Percentiles rank a stretch among this genome's conserved stretches.
These are phyloP conservation scores for Daldinia decipiens DNA, from an alignment of 495 filamentous ascomycete species.

Conservation along the genomic window DNA sequence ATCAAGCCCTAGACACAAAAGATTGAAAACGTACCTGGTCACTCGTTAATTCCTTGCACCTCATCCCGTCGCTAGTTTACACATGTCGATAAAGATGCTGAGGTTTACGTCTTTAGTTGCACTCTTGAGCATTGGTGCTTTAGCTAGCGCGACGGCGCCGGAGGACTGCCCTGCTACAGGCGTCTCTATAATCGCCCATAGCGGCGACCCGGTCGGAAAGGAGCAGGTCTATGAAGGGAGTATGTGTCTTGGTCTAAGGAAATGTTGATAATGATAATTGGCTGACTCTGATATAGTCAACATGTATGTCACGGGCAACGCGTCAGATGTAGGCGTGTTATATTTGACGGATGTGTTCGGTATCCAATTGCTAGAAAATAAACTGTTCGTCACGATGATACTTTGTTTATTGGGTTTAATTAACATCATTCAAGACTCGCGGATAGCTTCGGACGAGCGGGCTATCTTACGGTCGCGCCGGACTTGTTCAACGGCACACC, in stretches of 20 bases:
- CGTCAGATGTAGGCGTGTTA: slow-evolving; percentile 58
- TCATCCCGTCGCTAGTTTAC: neutral
- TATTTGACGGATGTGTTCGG: slow-evolving; percentile 72
- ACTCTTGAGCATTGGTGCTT: slow-evolving; percentile 37
- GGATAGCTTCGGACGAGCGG: slow-evolving; percentile 79
- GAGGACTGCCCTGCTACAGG: slow-evolving; percentile 42
- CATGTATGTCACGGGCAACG: slow-evolving; percentile 52
- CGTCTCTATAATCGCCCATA: slow-evolving; percentile 45
- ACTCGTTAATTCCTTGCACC: neutral
- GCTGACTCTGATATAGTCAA: slow-evolving; percentile 42
- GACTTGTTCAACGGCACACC: slow-evolving; percentile 76
- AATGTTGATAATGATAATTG: neutral
- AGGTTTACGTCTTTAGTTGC: slow-evolving; percentile 31
- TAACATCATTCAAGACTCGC: slow-evolving; percentile 60
- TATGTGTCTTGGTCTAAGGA: slow-evolving; percentile 23
- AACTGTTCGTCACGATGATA: slow-evolving; percentile 59
- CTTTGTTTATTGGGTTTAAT: neutral
- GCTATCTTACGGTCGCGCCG: slow-evolving; percentile 77
- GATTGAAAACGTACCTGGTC: neutral
- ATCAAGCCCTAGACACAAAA: neutral
- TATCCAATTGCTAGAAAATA: slow-evolving; percentile 67
- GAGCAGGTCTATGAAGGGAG: slow-evolving; percentile 47
- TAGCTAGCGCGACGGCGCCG: slow-evolving; percentile 6
- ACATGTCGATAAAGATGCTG: slow-evolving; percentile 28
- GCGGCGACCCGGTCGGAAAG: slow-evolving; percentile 48